These are phyloP conservation scores for Daldinia decipiens DNA, from an alignment of 495 filamentous ascomycete genomes.

Conservation along the genomic window DNA sequence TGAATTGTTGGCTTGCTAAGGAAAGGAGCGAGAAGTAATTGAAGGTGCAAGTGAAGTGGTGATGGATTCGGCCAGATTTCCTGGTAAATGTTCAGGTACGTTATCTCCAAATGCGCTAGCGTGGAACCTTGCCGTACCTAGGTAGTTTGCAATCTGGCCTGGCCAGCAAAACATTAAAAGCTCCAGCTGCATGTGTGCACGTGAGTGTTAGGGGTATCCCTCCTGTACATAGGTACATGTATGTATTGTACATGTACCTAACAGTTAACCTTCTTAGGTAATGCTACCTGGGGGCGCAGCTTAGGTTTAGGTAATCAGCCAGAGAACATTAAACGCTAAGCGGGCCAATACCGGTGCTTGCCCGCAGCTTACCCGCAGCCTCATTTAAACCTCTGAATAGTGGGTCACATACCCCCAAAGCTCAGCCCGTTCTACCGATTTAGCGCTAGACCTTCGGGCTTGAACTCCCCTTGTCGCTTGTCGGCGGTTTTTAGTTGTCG, in stretches of 20 bases:
- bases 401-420: conserved; percentile 28
- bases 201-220: neutral
- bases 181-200: conserved; percentile 19
- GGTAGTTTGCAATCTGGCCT: conserved; percentile 37
- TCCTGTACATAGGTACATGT: too few relatives aligned
- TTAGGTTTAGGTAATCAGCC: neutral
- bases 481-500: conserved; percentile 33
- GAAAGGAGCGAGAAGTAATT: conserved; percentile 7
- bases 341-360: conserved; percentile 7
- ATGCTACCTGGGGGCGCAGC: too few relatives aligned
- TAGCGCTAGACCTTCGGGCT: conserved; percentile 16
- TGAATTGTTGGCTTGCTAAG: conserved; percentile 12
- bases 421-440: conserved; percentile 29
- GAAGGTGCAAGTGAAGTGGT: conserved; percentile 26
- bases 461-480: conserved; percentile 24
- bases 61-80: conserved; percentile 50
- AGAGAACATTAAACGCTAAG: conserved; percentile 7
- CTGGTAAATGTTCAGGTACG: conserved; percentile 26
- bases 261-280: neutral
- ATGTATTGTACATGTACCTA: too few relatives aligned
- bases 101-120: conserved; percentile 27
- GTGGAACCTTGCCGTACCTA: conserved; percentile 4
- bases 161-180: conserved; percentile 9
- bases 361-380: conserved; percentile 14
- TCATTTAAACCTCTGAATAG: conserved; percentile 28